Evolutionary conservation across 371 early-diverging fungal genomes (phyloP), one percentile per base, ranked within the genome.

Genomic region (Lichtheimia ornata): DNA sequence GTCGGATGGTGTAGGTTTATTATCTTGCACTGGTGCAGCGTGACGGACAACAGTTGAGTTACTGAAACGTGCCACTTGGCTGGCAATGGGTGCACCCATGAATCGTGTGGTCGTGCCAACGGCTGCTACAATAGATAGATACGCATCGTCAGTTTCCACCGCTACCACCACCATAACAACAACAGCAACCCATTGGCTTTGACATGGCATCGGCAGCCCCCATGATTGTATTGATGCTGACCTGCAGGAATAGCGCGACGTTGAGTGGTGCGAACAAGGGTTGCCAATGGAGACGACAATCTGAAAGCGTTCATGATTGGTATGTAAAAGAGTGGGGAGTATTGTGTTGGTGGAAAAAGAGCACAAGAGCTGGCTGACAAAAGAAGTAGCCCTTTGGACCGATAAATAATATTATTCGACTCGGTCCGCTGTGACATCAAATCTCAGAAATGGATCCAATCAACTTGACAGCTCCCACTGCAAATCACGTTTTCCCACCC

Each of bases 11-110:
- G 72, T 69, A 47, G 47, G n/a, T 43, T 67, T 62, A 28, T 72
- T 67, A 41, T 74, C 73, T 50, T 74, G 69, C 17, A 61, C 58
- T 41, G 71, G 73, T 42, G 81, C 45, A 30, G 80, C 81, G 52
- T 75, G 69, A 57, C 64, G 63, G 55, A 50, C 59, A 35, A 71
- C 55, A 5, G 66, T 59, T 41, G 72, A 65, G 50, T 69, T 69
- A 60, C 76, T 75, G 73, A 81, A 81, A 15, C 68, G 73, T 60
- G 73, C 55, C 24, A 70, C 22, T 56, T 75, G 62, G 41, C 60
- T 55, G 24, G 61, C 56, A 17, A 56, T 25, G 44, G 57, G 42
- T 22, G 57, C 57, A 25, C 57, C 43, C 57, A 56, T 56, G 57
- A 56, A 64, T 59, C 56, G 59, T 50, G 50, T 35, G 18, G 59